Conservation (phyloP, 2,329 filamentous ascomycete genomes). For the Pyrenophora graminea region DNA sequence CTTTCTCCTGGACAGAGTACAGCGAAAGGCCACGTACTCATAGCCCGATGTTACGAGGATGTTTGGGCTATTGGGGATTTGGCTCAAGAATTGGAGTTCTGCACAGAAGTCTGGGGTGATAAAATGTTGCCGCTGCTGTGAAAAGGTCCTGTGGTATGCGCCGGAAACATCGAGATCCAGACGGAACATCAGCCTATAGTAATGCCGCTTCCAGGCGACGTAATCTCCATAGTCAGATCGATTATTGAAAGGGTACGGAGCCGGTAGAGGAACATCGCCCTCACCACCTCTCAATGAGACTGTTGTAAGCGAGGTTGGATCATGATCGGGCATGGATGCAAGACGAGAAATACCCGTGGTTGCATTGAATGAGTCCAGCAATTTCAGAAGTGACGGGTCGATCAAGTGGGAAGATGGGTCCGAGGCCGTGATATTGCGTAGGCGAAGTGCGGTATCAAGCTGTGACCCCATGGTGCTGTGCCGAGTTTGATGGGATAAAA, state of each 20-base stretch:
- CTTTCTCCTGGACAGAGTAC: not conserved
- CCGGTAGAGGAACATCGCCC: not conserved
- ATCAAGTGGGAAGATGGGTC: not conserved
- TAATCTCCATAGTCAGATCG: no score
- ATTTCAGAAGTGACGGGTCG: not conserved
- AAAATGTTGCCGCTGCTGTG: no score
- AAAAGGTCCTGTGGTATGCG: no score
- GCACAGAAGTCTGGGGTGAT: no score
- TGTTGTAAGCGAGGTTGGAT: not conserved
- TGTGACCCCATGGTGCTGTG: constrained; percentile 14
- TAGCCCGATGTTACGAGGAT: not conserved
- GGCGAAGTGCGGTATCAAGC: constrained; percentile 6
- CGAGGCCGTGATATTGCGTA: constrained; percentile 17
- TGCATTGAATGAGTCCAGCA: not conserved
- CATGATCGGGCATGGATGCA: not conserved
- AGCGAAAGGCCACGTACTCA: not conserved
- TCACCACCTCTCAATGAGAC: constrained; percentile 21
- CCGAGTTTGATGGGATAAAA: constrained; percentile 1
- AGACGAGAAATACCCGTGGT: not conserved
- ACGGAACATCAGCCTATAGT: no score
- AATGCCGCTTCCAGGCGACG: no score
- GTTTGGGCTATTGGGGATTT: not conserved
- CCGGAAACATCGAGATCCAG: no score
- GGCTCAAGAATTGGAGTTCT: no score
- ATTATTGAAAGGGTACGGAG: no score